Base-by-base conservation (phyloP, 2,329 filamentous ascomycete genomes). In the Knufia petricola region DNA sequence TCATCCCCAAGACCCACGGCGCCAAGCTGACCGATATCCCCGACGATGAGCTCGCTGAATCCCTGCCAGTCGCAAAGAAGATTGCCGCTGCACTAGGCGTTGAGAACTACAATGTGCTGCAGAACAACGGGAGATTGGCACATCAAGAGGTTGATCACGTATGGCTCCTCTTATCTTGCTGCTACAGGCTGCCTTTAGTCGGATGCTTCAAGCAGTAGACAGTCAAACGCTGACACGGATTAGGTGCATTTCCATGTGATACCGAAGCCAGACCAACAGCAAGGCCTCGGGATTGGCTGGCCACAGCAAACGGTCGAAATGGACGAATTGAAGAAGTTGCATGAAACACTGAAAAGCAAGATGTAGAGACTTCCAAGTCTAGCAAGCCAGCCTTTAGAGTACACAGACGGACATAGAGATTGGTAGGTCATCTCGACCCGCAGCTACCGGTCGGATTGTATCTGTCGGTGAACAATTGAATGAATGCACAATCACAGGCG, bases 241-340 rank as follows among this genome's bases (percentile, higher is more conserved):
- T 55, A 87, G 83, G 85, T 94, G 58, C 89, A 95, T 66, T 90
- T 98, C 68, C 92, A 98, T 64, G 83, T 96, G 84, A 98, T 98
- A 54, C 92, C 92, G 30, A 98, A 98, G 75, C 90, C 92, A 45
- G 94, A 87, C 61, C 72, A 82, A 60, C 62, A 73, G 30, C 85
- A 96, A 65, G 92, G 92, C 4, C 72, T 98, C 45, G 80, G 77
- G 3, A 75, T 96, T 58, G 66, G 69, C 28, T 98, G 92, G 92
- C 87, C 89, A 17, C 72, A 81, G 55, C 77, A 86, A 68, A 67
- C 73, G 52, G 76, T 77, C 1, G 82, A 95, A 59, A 94, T 92
- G 84, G 85, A 87, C 1, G 78, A 82, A 64, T 71, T 98, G 60
- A 86, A 89, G 75, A 79, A 78, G 54, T 71, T 94, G 52, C 75